Base-by-base conservation (phyloP, 148 eudicot species). In the Cornus kousa region DNA sequence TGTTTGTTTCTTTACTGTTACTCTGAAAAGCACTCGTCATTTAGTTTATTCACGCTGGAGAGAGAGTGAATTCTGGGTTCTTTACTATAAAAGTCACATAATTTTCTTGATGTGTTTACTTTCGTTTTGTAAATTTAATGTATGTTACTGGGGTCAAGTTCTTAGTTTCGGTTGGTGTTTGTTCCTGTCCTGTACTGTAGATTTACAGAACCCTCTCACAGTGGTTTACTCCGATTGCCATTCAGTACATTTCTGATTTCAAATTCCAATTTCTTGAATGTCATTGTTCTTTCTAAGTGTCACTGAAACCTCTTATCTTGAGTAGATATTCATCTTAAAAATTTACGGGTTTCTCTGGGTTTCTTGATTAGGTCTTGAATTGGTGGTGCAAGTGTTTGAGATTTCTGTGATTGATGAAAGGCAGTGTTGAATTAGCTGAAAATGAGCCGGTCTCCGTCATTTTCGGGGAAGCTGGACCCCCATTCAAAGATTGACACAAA, bases 391-490 rank as follows among this genome's bases (percentile, higher is more conserved):
- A 17, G 37, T 20, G 55, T 3, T 62, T 31, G 8, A 59, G 76
- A 74, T 24, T 70, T 77, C 67, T 81, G 23, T 53, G 59, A 81
- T 79, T 72, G 81, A 80, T 85, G 79, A 78, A 9, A 71, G 32
- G 60, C 77, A 74, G 62, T 80, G 37, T 70, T 73, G 81, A 72
- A 46, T 81, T 77, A 82, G 79, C 76, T 71, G 79, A 35, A 89
- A 78, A 94, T 94, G 98, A 94, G 90, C 89, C 88, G 93, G 74
- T 88, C 97, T 48, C 91, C 90, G 43, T 90, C 98, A 32, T 91
- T 89, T 73, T 90, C 93, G 24, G 35, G 86, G 71, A 92, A 81
- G 85, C 78, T 88, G n/a, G 97, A 93, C 24, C 85, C 86, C 35
- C 80, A 24, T 70, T 62, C 86, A 48, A 82, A 85, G 78, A 90